A percentile compares a stretch with the other conserved stretches of the same genome.
These are phyloP conservation scores for Umbelopsis sp. DNA, from an alignment of 192 early-diverging fungal species.

Conservation along the genomic window DNA sequence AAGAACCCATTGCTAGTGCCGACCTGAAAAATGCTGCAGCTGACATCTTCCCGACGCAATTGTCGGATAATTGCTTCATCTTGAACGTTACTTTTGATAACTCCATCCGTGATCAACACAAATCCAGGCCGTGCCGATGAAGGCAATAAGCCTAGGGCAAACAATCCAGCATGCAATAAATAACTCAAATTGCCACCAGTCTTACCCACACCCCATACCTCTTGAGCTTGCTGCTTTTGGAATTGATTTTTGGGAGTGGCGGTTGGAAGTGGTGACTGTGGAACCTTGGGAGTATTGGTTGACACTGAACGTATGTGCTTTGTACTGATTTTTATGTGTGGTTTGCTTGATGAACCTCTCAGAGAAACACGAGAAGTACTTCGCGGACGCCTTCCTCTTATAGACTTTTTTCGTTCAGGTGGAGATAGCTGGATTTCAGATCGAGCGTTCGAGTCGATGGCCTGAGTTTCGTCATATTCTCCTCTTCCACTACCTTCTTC, in stretches of 20 bases:
- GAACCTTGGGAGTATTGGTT: background rate
- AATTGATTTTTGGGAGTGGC: slow-evolving; percentile 2
- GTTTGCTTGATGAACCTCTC: background rate
- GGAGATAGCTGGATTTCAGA: background rate
- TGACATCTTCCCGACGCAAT: slow-evolving; percentile 62
- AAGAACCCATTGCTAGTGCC: slow-evolving; percentile 62
- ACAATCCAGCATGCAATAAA: slow-evolving; percentile 57
- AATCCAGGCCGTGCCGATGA: slow-evolving; percentile 48
- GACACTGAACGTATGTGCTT: slow-evolving; percentile 5
- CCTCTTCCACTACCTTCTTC: background rate
- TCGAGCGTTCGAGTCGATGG: slow-evolving; percentile 5
- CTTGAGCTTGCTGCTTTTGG: slow-evolving; percentile 25
- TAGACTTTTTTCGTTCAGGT: background rate
- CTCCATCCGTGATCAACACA: slow-evolving; percentile 72
- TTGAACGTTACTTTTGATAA: slow-evolving; percentile 70
- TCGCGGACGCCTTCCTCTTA: background rate
- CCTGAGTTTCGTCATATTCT: background rate
- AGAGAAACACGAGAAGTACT: background rate
- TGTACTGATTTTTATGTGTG: background rate
- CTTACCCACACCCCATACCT: slow-evolving; percentile 60
- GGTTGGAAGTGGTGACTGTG: background rate
- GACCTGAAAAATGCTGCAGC: slow-evolving; percentile 74
- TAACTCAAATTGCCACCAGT: slow-evolving; percentile 59
- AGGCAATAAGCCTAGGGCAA: slow-evolving; percentile 49
- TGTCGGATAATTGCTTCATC: slow-evolving; percentile 60